Base-by-base conservation (phyloP, 257 asterid species). In the Echites panduratus region DNA sequence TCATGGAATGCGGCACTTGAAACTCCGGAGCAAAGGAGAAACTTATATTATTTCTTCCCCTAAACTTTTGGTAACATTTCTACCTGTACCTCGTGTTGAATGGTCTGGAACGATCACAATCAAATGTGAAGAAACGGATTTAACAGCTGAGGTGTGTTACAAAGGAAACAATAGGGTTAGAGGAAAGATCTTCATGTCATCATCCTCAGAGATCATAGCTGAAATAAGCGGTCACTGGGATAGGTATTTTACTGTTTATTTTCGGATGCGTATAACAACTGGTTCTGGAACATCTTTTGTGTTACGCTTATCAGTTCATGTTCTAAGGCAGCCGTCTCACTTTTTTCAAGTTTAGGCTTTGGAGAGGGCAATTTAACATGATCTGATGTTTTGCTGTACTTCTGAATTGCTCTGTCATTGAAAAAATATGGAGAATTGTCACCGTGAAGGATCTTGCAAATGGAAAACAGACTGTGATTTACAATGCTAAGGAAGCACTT, bases 221-320 rank as follows among this genome's bases (percentile, higher is more conserved):
- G 88, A 87, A 71, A 74, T 94, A 45, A 75, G 74, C 75, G 98
- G 97, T 72, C 91, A 89, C 38, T 91, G 98, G 98, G 97, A 94
- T 52, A 87, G 94, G 98, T 58, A 29, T 50, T 9, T 24, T 48
- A 10, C 22, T 64, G 26, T 29, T 52, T 47, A 7, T 22, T 48
- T 27, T 58, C n/a, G 2, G 40, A 32, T 24, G 40, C 16, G 13
- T 27, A 20, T 13, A 9, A 20, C 7, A 4, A 11, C 38, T 22
- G 49, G 27, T 26, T 54, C 11, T 17, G 44, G 40, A 29, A 1
- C 49, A 29, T 32, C 38, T 27, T 0, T 56, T 0, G 12, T 7
- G 3, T 32, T 9, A 32, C 16, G 22, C 35, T 35, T 16, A 7
- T 38, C 38, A n/a, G n/a, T n/a, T n/a, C n/a, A n/a, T n/a, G n/a